Evolutionary conservation across 2,329 filamentous ascomycete genomes (phyloP).

Genomic region (Capronia coronata): DNA sequence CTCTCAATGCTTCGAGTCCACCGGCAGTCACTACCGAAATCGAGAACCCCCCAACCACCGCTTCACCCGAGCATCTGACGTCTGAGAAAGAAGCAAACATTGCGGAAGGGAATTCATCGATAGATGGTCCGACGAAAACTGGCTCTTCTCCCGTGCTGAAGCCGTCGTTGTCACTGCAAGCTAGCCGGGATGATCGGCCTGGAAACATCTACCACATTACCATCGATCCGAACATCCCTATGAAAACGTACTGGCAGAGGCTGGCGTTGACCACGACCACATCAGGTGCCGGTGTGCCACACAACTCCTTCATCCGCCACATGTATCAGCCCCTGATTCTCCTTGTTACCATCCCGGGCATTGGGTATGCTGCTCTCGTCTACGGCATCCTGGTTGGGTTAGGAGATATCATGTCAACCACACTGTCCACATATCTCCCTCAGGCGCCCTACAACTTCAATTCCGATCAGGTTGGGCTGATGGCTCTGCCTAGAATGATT

Average conservation of each 20-base stretch:
- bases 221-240: slow-evolving; percentile 2
- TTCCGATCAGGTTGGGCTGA: slow-evolving; percentile 31
- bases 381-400: slow-evolving; percentile 36
- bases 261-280: neutral
- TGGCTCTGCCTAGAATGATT: slow-evolving; percentile 34
- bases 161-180: neutral
- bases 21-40: slow-evolving; percentile 3
- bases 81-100: neutral
- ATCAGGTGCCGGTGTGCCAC: neutral
- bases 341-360: slow-evolving; percentile 25
- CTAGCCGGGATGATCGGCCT: slow-evolving; percentile 29
- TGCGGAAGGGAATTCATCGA: too few species aligned
- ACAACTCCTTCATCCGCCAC: slow-evolving; percentile 27
- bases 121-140: too few species aligned
- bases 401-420: slow-evolving; percentile 43
- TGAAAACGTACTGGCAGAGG: slow-evolving; percentile 16
- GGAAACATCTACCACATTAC: slow-evolving; percentile 31
- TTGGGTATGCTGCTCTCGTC: slow-evolving; percentile 38
- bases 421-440: slow-evolving; percentile 39
- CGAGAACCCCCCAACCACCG: neutral
- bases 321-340: slow-evolving; percentile 19
- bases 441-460: slow-evolving; percentile 33
- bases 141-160: too few species aligned
- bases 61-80: neutral
- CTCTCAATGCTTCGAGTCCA: too few species aligned